These are phyloP conservation scores for Kazachstania sp. DNA, from an alignment of 1,139 yeast species.

Conservation along the genomic window DNA sequence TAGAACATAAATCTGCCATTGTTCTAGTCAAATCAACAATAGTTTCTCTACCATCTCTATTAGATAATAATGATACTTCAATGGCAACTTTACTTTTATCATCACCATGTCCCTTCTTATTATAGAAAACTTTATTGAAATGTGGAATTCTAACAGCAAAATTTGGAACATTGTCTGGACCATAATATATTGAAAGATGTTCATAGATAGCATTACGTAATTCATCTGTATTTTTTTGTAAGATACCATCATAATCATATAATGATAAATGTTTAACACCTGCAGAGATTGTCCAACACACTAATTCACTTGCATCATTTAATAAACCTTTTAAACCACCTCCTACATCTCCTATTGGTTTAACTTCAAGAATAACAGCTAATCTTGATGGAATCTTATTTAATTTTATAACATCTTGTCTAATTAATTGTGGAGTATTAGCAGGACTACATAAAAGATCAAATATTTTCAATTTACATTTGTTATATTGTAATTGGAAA, in stretches of 20 bases:
- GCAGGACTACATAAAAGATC: conserved; percentile 70
- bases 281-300: conserved; percentile 82
- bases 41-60: conserved; percentile 82
- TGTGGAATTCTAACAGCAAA: conserved; percentile 57
- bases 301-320: conserved; percentile 65
- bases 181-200: conserved; percentile 66
- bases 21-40: conserved; percentile 82
- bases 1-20: conserved; percentile 65
- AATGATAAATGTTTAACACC: conserved; percentile 67
- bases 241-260: conserved; percentile 71
- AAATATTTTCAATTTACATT: conserved; percentile 47
- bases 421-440: conserved; percentile 76
- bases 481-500: conserved; percentile 45
- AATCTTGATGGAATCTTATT: conserved; percentile 69
- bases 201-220: conserved; percentile 51
- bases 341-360: conserved; percentile 71
- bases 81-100: conserved; percentile 38
- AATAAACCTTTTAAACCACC: conserved; percentile 83
- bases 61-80: conserved; percentile 57
- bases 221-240: conserved; percentile 48
- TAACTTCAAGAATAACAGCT: conserved; percentile 63
- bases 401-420: conserved; percentile 69
- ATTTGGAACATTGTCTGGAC: conserved; percentile 57
- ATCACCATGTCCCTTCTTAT: conserved; percentile 21
- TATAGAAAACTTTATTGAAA: conserved; percentile 39